Evolutionary conservation across 805 yeast species (phyloP).

Genomic region (Candida silvicultrix): DNA sequence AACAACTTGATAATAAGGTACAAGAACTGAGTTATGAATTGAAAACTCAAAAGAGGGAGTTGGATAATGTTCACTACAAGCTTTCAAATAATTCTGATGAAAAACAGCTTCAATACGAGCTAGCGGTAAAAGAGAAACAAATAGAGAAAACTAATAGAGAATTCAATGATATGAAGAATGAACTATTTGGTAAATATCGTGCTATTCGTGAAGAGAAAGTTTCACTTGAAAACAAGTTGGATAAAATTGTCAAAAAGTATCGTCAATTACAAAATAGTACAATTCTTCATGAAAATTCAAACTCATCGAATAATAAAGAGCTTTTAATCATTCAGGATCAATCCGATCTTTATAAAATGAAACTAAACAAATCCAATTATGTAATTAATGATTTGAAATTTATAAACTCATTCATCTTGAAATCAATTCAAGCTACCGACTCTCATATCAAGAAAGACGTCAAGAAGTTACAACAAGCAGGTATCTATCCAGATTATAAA

Average conservation of each 20-base stretch:
- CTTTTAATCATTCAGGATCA: conserved; percentile 29
- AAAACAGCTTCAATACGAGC: conserved; percentile 5
- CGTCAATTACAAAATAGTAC: conserved; percentile 21
- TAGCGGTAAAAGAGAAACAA: conserved; percentile 14
- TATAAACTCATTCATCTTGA: conserved; percentile 25
- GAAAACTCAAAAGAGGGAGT: conserved; percentile 18
- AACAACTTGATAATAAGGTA: conserved; percentile 24
- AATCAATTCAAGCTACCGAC: conserved; percentile 22
- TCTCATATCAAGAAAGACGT: conserved; percentile 20
- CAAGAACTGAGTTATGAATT: conserved; percentile 27
- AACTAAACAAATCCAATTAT: conserved; percentile 37
- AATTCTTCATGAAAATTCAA: conserved; percentile 11
- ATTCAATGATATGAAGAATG: conserved; percentile 27
- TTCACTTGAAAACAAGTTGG: conserved; percentile 24
- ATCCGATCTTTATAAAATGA: conserved; percentile 39
- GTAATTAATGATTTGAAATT: conserved; percentile 29
- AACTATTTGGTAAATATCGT: conserved; percentile 22
- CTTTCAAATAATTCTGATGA: neutral
- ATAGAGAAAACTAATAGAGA: conserved; percentile 11
- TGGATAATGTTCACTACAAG: neutral
- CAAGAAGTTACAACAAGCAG: conserved; percentile 19
- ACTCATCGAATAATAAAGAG: conserved; percentile 13
- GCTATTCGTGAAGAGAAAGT: conserved; percentile 20
- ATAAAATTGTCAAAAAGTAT: conserved; percentile 21
- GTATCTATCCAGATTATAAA: conserved; percentile 22